Percentiles rank a stretch among this genome's conserved stretches.
phyloP scores from a whole-genome alignment of 208 protist genomes.

The Naegleria gruberi region DNA sequence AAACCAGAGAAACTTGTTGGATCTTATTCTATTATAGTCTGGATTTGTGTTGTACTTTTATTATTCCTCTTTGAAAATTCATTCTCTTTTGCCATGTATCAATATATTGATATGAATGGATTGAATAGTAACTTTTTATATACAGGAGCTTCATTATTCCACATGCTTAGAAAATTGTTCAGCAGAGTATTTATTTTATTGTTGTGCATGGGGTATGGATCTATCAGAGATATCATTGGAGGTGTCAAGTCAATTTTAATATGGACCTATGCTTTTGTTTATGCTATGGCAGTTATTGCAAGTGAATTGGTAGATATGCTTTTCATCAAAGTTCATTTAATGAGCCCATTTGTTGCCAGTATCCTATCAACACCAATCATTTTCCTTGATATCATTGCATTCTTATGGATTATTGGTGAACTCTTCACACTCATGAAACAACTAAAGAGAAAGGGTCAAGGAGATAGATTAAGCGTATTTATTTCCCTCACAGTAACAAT shows the following conservation, averaged over 20 bases:
- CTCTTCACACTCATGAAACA: neutral
- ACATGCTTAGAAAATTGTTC: neutral
- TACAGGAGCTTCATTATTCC: neutral
- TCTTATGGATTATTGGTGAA: neutral
- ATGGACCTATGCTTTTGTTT: neutral
- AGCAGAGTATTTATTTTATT: neutral
- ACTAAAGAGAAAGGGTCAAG: neutral
- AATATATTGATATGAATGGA: neutral
- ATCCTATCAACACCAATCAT: neutral
- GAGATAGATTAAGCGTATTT: neutral
- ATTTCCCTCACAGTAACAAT: neutral
- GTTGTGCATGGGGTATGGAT: neutral
- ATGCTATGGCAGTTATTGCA: neutral
- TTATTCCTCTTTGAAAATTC: conserved; percentile 3
- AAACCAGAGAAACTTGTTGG: neutral
- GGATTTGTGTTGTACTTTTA: neutral
- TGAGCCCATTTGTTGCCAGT: neutral
- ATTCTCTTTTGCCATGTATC: neutral
- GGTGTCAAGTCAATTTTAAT: neutral
- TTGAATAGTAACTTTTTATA: neutral
- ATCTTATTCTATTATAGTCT: neutral
- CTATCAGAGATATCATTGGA: neutral
- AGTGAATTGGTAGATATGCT: neutral
- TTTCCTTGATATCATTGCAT: neutral
- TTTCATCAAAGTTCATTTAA: neutral